Conservation (phyloP, 1,139 yeast genomes). For the Debaryomyces singareniensis region DNA sequence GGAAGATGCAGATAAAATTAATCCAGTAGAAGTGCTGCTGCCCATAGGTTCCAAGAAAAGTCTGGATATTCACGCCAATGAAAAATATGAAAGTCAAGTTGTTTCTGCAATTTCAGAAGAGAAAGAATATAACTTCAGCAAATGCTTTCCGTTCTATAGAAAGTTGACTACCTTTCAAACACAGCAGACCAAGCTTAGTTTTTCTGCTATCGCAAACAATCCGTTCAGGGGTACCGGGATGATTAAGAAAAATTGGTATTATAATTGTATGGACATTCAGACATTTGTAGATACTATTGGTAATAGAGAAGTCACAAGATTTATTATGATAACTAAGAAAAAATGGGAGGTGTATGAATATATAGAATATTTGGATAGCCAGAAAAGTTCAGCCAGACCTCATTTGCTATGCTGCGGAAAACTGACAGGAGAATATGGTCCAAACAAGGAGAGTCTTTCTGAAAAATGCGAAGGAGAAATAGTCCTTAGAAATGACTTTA, state of each 20-base stretch:
- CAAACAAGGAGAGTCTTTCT: conserved; percentile 28
- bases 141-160: conserved; percentile 79
- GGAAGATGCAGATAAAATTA: neutral
- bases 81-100: neutral
- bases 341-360: conserved; percentile 69
- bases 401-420: conserved; percentile 59
- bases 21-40: neutral
- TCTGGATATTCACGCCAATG: neutral
- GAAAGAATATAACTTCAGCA: conserved; percentile 62
- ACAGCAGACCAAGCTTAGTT: conserved; percentile 47
- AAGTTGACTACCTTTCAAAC: conserved; percentile 60
- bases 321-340: conserved; percentile 60
- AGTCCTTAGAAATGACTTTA: conserved; percentile 29
- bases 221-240: conserved; percentile 31
- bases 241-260: conserved; percentile 35
- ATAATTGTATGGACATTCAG: conserved; percentile 60
- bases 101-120: conserved; percentile 23
- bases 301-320: conserved; percentile 47
- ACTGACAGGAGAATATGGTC: conserved; percentile 62
- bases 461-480: conserved; percentile 19
- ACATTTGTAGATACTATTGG: conserved; percentile 22
- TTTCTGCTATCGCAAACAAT: conserved; percentile 17
- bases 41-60: no score
- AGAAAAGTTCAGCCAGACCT: conserved; percentile 36
- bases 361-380: conserved; percentile 11